phyloP scores from a whole-genome alignment of 164 flowering plant species.

The Vitis rupestris region DNA sequence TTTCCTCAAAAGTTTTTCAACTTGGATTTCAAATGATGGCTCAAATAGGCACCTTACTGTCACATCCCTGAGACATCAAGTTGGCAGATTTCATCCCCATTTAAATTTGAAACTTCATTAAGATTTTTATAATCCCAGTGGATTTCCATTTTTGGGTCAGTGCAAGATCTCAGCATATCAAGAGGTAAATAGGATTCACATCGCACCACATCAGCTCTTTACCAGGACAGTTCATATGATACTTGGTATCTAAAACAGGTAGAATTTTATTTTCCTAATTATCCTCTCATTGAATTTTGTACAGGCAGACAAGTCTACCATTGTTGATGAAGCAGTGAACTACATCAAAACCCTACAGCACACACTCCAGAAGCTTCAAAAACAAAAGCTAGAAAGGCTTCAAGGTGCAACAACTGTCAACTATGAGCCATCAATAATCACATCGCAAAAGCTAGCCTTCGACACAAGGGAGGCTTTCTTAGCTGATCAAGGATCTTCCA shows the following conservation, averaged over 20 bases:
- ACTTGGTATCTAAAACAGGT: neutral
- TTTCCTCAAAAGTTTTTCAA: too few species aligned
- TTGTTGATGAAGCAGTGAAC: slow-evolving; percentile 85
- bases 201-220: too few species aligned
- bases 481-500: slow-evolving; percentile 54
- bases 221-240: too few species aligned
- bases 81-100: too few species aligned
- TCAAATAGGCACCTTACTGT: too few species aligned
- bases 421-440: slow-evolving; percentile 17
- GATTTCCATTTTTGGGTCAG: too few species aligned
- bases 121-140: too few species aligned
- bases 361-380: slow-evolving; percentile 55
- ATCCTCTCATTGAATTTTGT: neutral
- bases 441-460: slow-evolving; percentile 9
- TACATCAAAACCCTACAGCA: slow-evolving; percentile 62
- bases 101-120: too few species aligned
- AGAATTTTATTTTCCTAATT: neutral
- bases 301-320: slow-evolving; percentile 85
- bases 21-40: too few species aligned
- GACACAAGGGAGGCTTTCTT: slow-evolving; percentile 56
- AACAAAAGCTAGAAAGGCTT: slow-evolving; percentile 54
- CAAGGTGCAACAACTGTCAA: slow-evolving; percentile 16
- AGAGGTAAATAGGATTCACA: too few species aligned
- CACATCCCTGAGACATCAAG: too few species aligned
- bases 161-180: too few species aligned